Base-by-base conservation (phyloP, 441 rosid genomes). In the Aleurites moluccanus region DNA sequence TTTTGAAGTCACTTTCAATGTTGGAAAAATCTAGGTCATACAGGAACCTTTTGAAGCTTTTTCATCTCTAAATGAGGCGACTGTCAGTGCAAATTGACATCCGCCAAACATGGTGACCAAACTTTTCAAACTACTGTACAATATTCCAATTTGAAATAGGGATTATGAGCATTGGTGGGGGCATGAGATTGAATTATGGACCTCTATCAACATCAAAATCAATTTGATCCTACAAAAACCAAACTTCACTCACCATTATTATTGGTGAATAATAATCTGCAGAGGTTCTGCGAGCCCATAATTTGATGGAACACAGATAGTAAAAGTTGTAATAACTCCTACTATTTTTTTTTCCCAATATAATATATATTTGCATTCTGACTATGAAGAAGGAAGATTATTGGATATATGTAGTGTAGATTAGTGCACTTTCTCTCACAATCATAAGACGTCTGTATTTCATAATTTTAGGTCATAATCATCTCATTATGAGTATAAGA, bases 51-150 rank as follows among this genome's bases (percentile, higher is more conserved):
- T 45, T 10, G 25, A 5, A 10, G 53, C 56, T 20, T 27, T 6
- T 28, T 44, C 38, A 28, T 13, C 55, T 5, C 60, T 28, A n/a
- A 71, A 59, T 42, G 56, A 60, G 40, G 55, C 21, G 27, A 64
- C 40, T 44, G 38, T 64, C 20, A 53, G 15, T 61, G 49, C 70
- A 53, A 38, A 52, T 60, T 50, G 38, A 61, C 42, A 6, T 55
- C 72, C 75, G 18, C 57, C 49, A 59, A 21, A 55, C 44, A 40
- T 64, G 50, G 56, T 8, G 38, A 50, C n/a, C 49, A 42, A 23
- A 44, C 27, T 21, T 65, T 65, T 65, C 15, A 10, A 4, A 4
- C 20, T 44, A 5, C 15, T 27, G 6, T 8, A 15, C 40, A 0
- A 6, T 5, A 6, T 10, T 5, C 21, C 42, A 61, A 6, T n/a